Conservation (phyloP, 2,329 filamentous ascomycete species). For the Bisporella sp. region DNA sequence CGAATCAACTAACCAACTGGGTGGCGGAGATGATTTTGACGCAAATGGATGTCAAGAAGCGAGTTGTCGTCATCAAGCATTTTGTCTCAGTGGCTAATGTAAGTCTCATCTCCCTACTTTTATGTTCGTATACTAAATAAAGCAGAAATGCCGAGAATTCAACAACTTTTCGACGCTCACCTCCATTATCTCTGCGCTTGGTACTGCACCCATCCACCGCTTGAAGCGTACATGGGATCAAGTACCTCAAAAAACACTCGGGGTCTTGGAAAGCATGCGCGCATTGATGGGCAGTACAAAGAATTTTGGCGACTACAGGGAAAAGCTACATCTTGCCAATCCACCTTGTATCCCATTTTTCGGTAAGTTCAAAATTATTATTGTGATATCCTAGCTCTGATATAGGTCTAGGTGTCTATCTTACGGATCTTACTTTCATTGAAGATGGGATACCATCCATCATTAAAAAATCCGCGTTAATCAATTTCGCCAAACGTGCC, state of each 20-base stretch:
- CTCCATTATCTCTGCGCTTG: slow-evolving; percentile 92
- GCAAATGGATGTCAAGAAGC: slow-evolving; percentile 89
- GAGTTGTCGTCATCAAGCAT: slow-evolving; percentile 96
- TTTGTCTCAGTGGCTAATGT: slow-evolving; percentile 96
- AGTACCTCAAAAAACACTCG: slow-evolving; percentile 77
- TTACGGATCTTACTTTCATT: slow-evolving; percentile 97
- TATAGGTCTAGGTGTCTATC: slow-evolving; percentile 66
- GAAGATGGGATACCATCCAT: slow-evolving; percentile 96
- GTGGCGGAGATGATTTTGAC: slow-evolving; percentile 98
- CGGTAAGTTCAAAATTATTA: slow-evolving; percentile 46
- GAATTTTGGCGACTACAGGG: slow-evolving; percentile 96
- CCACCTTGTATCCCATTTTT: slow-evolving; percentile 98
- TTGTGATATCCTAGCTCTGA: slow-evolving; percentile 3
- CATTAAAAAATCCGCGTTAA: slow-evolving; percentile 91
- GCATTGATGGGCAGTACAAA: slow-evolving; percentile 94
- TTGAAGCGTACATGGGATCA: slow-evolving; percentile 91
- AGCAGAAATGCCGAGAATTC: slow-evolving; percentile 79
- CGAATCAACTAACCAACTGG: slow-evolving; percentile 98
- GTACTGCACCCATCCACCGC: slow-evolving; percentile 90
- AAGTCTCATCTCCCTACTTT: slow-evolving; percentile 33
- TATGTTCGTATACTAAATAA: slow-evolving; percentile 18
- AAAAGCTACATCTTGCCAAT: slow-evolving; percentile 84
- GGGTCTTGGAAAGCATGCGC: slow-evolving; percentile 82
- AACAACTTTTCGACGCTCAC: slow-evolving; percentile 98
- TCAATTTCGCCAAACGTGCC: slow-evolving; percentile 97